Percentiles rank a stretch among this genome's conserved stretches.
phyloP scores from a whole-genome alignment of 2,329 filamentous ascomycete species.

The Acrocalymma vagum region DNA sequence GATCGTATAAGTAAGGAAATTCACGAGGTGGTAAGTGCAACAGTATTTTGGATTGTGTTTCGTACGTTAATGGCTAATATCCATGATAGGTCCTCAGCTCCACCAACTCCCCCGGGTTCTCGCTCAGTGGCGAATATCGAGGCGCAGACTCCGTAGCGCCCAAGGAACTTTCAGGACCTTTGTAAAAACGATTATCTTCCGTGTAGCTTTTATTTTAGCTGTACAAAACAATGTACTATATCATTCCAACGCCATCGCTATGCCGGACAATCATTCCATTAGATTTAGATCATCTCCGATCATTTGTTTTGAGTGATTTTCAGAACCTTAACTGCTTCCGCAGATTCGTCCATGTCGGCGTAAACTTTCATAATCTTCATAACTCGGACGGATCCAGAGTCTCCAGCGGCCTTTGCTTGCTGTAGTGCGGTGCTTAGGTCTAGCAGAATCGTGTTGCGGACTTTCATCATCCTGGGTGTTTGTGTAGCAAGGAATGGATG shows the following conservation, averaged over 20 bases:
- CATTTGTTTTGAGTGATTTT: constrained; percentile 46
- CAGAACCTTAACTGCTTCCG: constrained; percentile 66
- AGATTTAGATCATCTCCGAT: constrained; percentile 16
- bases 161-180: constrained; percentile 47
- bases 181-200: constrained; percentile 36
- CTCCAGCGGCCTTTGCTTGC: constrained; percentile 58
- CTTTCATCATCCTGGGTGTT: constrained; percentile 62
- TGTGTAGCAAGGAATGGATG: constrained; percentile 72
- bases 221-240: constrained; percentile 47
- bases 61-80: constrained; percentile 46
- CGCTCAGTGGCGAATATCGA: constrained; percentile 80
- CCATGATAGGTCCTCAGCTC: constrained; percentile 76
- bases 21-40: constrained; percentile 68
- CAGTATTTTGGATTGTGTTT: background rate
- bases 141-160: constrained; percentile 53
- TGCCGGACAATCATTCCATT: constrained; percentile 34
- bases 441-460: constrained; percentile 69
- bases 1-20: constrained; percentile 76
- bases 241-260: constrained; percentile 57
- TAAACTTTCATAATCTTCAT: constrained; percentile 69
- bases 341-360: constrained; percentile 66
- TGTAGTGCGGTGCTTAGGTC: constrained; percentile 71
- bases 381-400: constrained; percentile 51
- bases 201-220: constrained; percentile 28
- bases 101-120: constrained; percentile 86